These are phyloP conservation scores for Blepharisma stoltei DNA, from an alignment of 73 alveolate species.

Conservation along the genomic window DNA sequence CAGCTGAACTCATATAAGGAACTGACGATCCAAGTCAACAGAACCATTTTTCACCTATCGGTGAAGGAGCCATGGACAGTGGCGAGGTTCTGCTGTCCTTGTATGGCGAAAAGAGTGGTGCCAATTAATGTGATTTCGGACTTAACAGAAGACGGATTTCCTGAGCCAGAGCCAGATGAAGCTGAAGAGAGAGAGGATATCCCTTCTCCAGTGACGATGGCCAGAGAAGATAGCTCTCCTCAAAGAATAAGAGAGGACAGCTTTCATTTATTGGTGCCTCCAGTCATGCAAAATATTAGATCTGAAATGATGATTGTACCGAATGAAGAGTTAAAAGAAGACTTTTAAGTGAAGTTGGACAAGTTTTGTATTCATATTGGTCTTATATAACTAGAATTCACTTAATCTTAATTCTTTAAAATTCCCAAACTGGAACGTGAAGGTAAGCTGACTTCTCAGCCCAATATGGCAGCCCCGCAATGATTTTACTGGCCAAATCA, in stretches of 20 bases:
- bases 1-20: background rate
- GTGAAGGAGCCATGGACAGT: background rate
- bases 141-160: too few species aligned
- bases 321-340: background rate
- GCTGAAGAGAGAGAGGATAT: too few species aligned
- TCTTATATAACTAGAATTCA: background rate
- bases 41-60: background rate
- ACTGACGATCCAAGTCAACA: background rate
- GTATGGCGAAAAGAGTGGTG: background rate
- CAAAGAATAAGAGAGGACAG: too few species aligned
- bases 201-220: too few species aligned
- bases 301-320: background rate
- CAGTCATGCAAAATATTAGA: too few species aligned
- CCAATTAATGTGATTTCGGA: too few species aligned
- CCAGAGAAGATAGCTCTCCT: too few species aligned
- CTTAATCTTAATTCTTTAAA: background rate
- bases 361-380: background rate
- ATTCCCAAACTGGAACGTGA: constrained; percentile 2
- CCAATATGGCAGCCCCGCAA: background rate
- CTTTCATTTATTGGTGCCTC: too few species aligned
- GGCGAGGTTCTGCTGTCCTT: background rate
- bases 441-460: background rate
- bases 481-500: background rate
- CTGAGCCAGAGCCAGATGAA: too few species aligned
- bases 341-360: background rate